A percentile compares a stretch with the other conserved stretches of the same genome.
phyloP scores from a whole-genome alignment of 345 rosid species.

The Erodium maritimum region DNA sequence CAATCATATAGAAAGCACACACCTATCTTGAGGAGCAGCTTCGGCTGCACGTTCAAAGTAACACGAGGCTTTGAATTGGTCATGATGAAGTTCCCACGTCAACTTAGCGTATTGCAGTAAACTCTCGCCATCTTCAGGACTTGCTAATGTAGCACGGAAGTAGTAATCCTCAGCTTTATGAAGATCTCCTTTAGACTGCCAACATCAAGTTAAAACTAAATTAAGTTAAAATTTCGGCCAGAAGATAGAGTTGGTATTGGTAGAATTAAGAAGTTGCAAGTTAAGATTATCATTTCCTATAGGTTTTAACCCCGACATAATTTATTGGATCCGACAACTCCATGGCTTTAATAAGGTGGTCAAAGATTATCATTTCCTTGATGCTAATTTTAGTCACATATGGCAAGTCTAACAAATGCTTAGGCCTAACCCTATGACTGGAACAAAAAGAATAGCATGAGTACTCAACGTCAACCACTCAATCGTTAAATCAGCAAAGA shows the following conservation, averaged over 20 bases:
- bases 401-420: background rate
- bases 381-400: background rate
- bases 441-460: background rate
- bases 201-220: background rate
- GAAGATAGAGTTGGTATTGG: background rate
- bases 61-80: conserved; percentile 43
- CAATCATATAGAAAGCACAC: conserved; percentile 1
- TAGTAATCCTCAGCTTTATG: conserved; percentile 31
- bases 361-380: background rate
- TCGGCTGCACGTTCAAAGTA: conserved; percentile 51
- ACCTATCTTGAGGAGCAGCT: conserved; percentile 62
- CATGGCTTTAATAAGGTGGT: background rate
- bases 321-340: background rate
- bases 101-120: conserved; percentile 51
- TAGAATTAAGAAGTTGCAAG: background rate
- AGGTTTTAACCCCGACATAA: background rate
- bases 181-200: conserved; percentile 39
- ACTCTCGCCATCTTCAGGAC: conserved; percentile 52
- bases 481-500: too few species aligned
- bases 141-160: conserved; percentile 28
- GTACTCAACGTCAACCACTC: background rate
- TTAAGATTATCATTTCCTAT: background rate
- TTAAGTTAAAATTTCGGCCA: background rate
- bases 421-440: background rate
- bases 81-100: conserved; percentile 49